A percentile compares a stretch with the other conserved stretches of the same genome.
Evolutionary conservation across 2,329 filamentous ascomycete genomes (phyloP).

Genomic region (Plectosphaerella sp.): DNA sequence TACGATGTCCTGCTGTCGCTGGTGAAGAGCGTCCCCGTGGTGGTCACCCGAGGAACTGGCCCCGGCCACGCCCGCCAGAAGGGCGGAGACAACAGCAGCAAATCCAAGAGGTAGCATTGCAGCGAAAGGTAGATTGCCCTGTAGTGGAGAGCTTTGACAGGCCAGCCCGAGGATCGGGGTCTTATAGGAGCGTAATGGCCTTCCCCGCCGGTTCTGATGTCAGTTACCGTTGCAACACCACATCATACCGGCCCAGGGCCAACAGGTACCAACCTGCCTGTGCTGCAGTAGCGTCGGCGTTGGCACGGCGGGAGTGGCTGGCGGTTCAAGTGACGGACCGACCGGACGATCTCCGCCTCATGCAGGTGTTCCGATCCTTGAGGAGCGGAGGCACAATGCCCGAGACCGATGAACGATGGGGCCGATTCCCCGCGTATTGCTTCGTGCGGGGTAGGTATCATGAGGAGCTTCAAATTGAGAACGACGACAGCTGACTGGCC

Average conservation of each 20-base stretch:
- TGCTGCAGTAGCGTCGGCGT: slow-evolving; percentile 7
- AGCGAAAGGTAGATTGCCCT: not conserved
- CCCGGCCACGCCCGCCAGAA: slow-evolving; percentile 5
- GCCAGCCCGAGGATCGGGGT: not conserved
- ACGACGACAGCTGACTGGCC: too few relatives aligned
- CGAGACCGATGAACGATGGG: not conserved
- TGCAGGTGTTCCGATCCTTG: not conserved
- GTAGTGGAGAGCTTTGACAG: not conserved
- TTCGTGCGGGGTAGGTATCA: too few relatives aligned
- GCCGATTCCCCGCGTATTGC: too few relatives aligned
- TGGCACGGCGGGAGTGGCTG: slow-evolving; percentile 7
- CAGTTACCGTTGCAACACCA: slow-evolving; percentile 2
- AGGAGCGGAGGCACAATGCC: not conserved
- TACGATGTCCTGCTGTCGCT: slow-evolving; percentile 9
- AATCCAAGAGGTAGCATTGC: slow-evolving; percentile 7
- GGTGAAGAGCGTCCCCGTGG: slow-evolving; percentile 4
- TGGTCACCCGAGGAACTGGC: not conserved
- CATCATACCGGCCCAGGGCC: not conserved
- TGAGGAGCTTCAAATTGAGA: too few relatives aligned
- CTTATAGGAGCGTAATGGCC: not conserved
- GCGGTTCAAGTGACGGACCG: not conserved
- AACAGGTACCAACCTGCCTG: not conserved
- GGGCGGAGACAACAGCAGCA: slow-evolving; percentile 3
- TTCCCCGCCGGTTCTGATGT: not conserved
- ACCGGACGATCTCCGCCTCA: not conserved